These are phyloP conservation scores for Yamadazyma dushanensis DNA, from an alignment of 1,139 yeast species.

Conservation along the genomic window DNA sequence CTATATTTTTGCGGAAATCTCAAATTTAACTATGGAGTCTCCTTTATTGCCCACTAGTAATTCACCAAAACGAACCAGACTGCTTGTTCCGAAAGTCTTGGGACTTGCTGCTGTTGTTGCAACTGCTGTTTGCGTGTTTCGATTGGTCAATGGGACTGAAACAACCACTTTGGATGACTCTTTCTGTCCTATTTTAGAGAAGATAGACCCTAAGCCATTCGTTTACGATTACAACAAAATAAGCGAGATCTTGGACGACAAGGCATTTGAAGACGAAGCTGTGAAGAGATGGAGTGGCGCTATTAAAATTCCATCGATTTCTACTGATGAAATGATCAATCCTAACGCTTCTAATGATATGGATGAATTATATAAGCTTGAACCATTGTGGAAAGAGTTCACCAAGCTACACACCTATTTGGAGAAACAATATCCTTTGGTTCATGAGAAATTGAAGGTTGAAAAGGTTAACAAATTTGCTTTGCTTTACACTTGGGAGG, in stretches of 20 bases:
- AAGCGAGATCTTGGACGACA: conserved; percentile 34
- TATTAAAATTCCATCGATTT: conserved; percentile 62
- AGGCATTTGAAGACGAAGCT: conserved; percentile 39
- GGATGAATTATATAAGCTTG: conserved; percentile 27
- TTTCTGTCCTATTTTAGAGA: conserved; percentile 37
- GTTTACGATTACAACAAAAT: conserved; percentile 24
- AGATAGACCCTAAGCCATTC: conserved; percentile 28
- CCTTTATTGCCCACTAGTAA: conserved; percentile 9
- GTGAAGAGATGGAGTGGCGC: conserved; percentile 52
- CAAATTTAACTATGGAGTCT: conserved; percentile 2
- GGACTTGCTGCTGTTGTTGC: conserved; percentile 3
- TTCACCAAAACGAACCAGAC: not conserved
- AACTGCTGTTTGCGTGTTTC: not conserved
- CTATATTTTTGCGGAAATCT: not conserved
- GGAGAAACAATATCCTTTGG: conserved; percentile 30
- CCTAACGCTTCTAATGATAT: conserved; percentile 23
- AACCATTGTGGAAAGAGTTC: conserved; percentile 32
- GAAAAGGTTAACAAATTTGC: conserved; percentile 36
- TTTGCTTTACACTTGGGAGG: conserved; percentile 41
- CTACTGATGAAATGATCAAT: conserved; percentile 52
- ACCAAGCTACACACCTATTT: conserved; percentile 29
- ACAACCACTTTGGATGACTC: conserved; percentile 17
- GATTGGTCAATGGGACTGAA: not conserved
- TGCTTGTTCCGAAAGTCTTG: not conserved
- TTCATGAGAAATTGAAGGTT: conserved; percentile 29